Evolutionary conservation across 2,329 filamentous ascomycete genomes (phyloP).

Genomic region (Bimuria novae-zelandiae): DNA sequence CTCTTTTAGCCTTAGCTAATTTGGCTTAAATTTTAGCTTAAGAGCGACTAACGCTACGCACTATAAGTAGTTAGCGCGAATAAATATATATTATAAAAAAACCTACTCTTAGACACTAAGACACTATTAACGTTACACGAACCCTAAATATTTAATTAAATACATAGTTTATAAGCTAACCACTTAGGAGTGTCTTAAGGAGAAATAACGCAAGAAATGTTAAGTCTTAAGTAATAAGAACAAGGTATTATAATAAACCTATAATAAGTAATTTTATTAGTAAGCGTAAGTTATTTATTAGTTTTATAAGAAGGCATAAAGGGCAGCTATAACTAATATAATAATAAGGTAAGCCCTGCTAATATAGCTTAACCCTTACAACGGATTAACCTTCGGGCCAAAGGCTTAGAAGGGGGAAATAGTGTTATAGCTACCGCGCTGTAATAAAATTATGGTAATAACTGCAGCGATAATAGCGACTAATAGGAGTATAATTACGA

Average conservation of each 20-base stretch:
- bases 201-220: background rate
- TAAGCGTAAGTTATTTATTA: background rate
- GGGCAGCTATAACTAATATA: background rate
- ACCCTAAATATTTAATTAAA: background rate
- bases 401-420: background rate
- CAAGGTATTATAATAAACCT: background rate
- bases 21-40: constrained; percentile 1
- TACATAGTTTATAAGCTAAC: background rate
- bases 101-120: background rate
- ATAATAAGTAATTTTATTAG: background rate
- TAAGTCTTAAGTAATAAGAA: background rate
- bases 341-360: background rate
- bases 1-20: background rate
- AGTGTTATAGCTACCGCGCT: too few relatives aligned
- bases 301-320: background rate
- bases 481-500: too few relatives aligned
- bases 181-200: background rate
- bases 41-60: background rate
- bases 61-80: background rate
- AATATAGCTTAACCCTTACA: background rate
- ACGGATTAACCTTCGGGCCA: background rate
- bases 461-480: too few relatives aligned
- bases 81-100: background rate
- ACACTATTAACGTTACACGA: background rate
- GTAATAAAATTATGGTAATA: too few relatives aligned